Base-by-base conservation (phyloP, 2,329 filamentous ascomycete species). In the Sarocladium brachiariae region DNA sequence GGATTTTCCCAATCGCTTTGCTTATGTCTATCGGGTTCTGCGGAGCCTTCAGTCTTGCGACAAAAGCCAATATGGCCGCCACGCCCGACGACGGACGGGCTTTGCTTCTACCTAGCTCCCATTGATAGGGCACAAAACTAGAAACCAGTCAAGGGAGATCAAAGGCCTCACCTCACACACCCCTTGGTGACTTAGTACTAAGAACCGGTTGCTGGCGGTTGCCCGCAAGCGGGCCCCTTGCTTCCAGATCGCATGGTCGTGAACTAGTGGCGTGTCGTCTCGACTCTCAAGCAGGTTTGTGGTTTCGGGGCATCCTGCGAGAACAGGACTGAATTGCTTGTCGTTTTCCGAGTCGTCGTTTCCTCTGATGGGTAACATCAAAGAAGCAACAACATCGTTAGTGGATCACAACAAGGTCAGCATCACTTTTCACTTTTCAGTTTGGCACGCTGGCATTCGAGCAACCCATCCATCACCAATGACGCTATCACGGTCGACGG, bases 241-340 rank as follows among this genome's bases (percentile, higher is more conserved):
- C 43, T 4, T 47, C 43, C 4, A 4, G 31, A 21, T 47, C 24
- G 43, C 27, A 33, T 47, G 43, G 43, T 25, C 21, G 4, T 19
- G 27, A 33, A 33, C 43, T 47, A 47, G 43, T 47, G 43, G 43
- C 25, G 43, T 47, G 43, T 25, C 43, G n/a, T 10, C 16, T n/a
- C n/a, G n/a, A n/a, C n/a, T n/a, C n/a, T 19, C 39, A 43, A 27
- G 23, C 39, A 23, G 21, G 8, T 8, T 43, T 9, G 6, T 11
- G 23, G 14, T 23, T 9, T 11, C 8, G 39, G 18, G 16, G 21
- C 3, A 43, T 6, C 24, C 21, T 43, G 19, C 21, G 39, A 14
- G 7, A 10, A 43, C 8, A 14, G 10, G 21, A 9, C n/a, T 25
- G 11, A 7, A 8, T 25, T 11, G 14, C 23, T 25, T 16, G 10